phyloP scores from a whole-genome alignment of 345 rosid species.

The Limnanthes douglasii region DNA sequence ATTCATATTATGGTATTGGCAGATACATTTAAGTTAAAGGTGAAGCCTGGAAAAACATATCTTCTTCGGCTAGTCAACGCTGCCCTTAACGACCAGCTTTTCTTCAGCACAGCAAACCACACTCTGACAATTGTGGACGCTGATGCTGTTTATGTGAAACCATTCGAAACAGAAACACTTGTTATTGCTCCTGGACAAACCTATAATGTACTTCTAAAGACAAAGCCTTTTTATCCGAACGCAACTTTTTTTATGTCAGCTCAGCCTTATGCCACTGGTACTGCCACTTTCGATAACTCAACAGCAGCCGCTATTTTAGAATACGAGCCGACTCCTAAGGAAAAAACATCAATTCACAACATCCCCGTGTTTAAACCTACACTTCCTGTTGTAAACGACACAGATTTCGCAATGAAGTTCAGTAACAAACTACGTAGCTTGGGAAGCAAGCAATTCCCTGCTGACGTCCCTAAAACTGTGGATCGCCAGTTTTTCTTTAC shows the following conservation, averaged over 20 bases:
- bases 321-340: conserved; percentile 14
- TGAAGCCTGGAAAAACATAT: conserved; percentile 34
- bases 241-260: conserved; percentile 34
- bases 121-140: conserved; percentile 22
- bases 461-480: conserved; percentile 19
- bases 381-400: conserved; percentile 22
- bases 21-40: conserved; percentile 32
- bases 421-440: conserved; percentile 20
- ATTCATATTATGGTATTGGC: not conserved
- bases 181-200: conserved; percentile 32
- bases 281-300: conserved; percentile 24
- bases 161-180: conserved; percentile 14
- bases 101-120: conserved; percentile 38
- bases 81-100: conserved; percentile 48
- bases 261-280: conserved; percentile 20
- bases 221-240: conserved; percentile 21
- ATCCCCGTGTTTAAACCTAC: conserved; percentile 18
- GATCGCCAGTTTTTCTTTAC: conserved; percentile 28
- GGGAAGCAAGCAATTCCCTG: conserved; percentile 21
- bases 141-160: conserved; percentile 28
- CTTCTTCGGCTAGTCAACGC: conserved; percentile 35
- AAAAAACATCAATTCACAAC: conserved; percentile 5
- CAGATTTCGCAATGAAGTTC: conserved; percentile 16
- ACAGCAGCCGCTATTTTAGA: conserved; percentile 27
- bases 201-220: conserved; percentile 23